These are phyloP conservation scores for Agrocybe chaxingu DNA, from an alignment of 768 basidiomycete species.

Conservation along the genomic window DNA sequence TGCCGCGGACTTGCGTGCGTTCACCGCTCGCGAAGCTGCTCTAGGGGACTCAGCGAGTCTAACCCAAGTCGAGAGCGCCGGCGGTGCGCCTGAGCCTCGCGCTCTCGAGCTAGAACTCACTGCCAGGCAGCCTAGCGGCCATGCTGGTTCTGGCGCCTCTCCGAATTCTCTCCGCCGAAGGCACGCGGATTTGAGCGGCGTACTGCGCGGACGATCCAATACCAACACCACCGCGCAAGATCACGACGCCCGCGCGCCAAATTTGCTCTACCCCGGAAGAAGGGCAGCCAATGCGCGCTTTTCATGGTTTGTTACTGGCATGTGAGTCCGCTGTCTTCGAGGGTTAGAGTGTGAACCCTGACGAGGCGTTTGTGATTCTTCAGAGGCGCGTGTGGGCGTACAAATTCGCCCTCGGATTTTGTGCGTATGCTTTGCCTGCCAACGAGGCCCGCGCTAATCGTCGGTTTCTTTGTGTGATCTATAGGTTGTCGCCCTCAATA, in stretches of 20 bases:
- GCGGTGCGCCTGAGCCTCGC: too few species aligned
- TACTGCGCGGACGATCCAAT: neutral
- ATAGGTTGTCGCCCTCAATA: slow-evolving; percentile 44
- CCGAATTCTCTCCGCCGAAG: slow-evolving; percentile 3
- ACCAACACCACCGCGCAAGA: neutral
- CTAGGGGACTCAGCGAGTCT: too few species aligned
- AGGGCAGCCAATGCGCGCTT: slow-evolving; percentile 18
- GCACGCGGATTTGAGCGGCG: slow-evolving; percentile 3
- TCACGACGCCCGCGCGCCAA: neutral
- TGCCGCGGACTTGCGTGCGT: slow-evolving; percentile 1
- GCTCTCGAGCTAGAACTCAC: too few species aligned
- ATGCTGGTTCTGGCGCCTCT: neutral
- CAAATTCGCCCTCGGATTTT: slow-evolving; percentile 24
- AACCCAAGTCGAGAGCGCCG: too few species aligned
- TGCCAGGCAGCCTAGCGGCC: neutral
- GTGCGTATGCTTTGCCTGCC: slow-evolving; percentile 19
- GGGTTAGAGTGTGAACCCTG: neutral
- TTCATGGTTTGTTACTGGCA: slow-evolving; percentile 23
- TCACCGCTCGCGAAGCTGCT: neutral
- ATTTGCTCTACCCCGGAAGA: slow-evolving; percentile 7
- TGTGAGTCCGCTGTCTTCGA: slow-evolving; percentile 17
- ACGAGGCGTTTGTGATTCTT: neutral
- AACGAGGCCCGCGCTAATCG: neutral
- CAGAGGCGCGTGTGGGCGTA: slow-evolving; percentile 42
- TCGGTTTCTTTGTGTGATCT: neutral